Base-by-base conservation (phyloP, 108 stramenopile genomes). In the Epithemia pelagica region DNA sequence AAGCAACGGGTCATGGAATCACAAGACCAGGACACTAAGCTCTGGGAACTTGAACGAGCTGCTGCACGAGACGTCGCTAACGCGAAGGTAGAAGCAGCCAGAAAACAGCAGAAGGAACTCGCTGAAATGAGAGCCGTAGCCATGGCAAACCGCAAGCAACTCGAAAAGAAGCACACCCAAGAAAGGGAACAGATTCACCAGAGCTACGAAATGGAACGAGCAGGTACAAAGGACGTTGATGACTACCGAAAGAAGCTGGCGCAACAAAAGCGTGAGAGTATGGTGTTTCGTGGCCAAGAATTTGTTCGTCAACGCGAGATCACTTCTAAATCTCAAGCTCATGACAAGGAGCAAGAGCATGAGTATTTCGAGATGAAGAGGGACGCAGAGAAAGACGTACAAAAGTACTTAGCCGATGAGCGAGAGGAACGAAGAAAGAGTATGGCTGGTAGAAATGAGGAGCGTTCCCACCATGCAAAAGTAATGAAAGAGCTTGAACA, bases 401-500 rank as follows among this genome's bases (percentile, higher is more conserved):
- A 83, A 37, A 77, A 61, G 0, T 90, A 90, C 52, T 58, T 73
- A 60, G 74, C 74, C 58, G 67, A 81, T 57, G 59, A 85, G 74
- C 64, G 70, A 29, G 55, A 83, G 60, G 82, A 87, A 65, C 76
- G 82, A 27, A 71, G 87, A 26, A 72, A 89, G 1, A 85, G 84
- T 68, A 54, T 86, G 15, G 83, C 84, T 0, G 72, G 75, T 30
- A 75, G 88, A 19, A 89, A 89, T 72, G 57, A 76, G 61, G 90
- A 92, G 65, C 72, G 75, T 52, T 71, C 67, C 0, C 82, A 65
- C 21, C 86, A 86, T 70, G 75, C 74, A 15, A 77, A 74, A 33
- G 85, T 89, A 1, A 90, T 90, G 89, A 53, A 78, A 56, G 92
- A 94, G 62, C 75, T 94, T 59, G 61, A 68, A 52, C 54, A 28